Conservation (phyloP, 345 rosid genomes). For the Trapa incisa region DNA sequence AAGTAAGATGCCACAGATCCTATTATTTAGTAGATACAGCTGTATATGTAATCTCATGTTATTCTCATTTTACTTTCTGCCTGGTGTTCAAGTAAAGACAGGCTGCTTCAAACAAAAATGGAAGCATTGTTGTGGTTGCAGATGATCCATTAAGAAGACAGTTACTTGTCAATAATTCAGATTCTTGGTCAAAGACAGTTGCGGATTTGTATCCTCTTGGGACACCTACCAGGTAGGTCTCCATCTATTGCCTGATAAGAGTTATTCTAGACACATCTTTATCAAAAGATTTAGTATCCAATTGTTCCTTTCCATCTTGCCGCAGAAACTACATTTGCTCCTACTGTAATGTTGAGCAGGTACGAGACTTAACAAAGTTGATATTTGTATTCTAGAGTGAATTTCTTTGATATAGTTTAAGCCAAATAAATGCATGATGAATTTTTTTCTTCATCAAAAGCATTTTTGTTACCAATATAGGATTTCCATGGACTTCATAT, state of each 20-base stretch:
- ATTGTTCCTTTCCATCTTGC: constrained; percentile 6
- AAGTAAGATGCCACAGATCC: constrained; percentile 34
- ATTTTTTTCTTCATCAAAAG: not conserved
- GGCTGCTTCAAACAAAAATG: constrained; percentile 66
- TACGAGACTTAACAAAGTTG: constrained; percentile 11
- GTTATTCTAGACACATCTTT: constrained; percentile 3
- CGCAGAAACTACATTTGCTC: constrained; percentile 63
- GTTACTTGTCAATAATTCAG: constrained; percentile 25
- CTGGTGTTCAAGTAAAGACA: constrained; percentile 80
- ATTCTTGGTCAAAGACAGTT: constrained; percentile 79
- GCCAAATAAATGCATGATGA: not conserved
- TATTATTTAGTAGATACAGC: not conserved
- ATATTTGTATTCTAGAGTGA: not conserved
- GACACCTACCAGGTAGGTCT: constrained; percentile 47
- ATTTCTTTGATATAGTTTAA: not conserved
- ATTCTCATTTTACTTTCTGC: constrained; percentile 5
- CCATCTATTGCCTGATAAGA: not conserved
- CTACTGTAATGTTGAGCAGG: constrained; percentile 85
- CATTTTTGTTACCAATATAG: not conserved
- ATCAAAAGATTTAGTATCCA: not conserved
- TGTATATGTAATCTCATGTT: not conserved
- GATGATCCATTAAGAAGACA: constrained; percentile 31
- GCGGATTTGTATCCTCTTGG: constrained; percentile 67
- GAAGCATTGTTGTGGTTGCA: constrained; percentile 29
- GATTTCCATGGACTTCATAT: not conserved